Evolutionary conservation across 73 alveolate species (phyloP), one percentile per base, ranked within the genome.

Genomic region (Tetrahymena borealis): DNA sequence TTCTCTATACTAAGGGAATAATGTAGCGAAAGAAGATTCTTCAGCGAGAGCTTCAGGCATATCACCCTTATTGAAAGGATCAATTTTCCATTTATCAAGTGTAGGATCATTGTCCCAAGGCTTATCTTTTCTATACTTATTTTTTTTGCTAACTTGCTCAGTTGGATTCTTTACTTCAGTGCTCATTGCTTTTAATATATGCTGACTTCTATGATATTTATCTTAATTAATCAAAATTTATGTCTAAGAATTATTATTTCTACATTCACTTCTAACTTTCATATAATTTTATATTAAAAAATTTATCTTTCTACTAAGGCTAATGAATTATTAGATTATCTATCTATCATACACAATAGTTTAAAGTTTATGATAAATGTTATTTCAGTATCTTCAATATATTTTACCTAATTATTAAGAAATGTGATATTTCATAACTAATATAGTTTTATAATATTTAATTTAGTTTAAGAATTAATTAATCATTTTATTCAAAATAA

Each of bases 61-160:
- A 78, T 98, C 99, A 39, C 98, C 99, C 40, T 98, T 98, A 39
- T 98, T 94, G 85, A 98, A 96, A 90, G 97, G 97, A 11, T 97
- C 98, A 20, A 97, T 95, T 95, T 98, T 97, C 98, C 99, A 98
- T 91, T 98, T 98, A 79, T 98, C 99, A 78, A 98, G 85, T n/a
- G 98, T 97, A 33, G 99, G 99, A 93, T 98, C 99, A 92, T 98
- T 98, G 85, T 98, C 99, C 99, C 99, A 98, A 3, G 99, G 99
- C 94, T 98, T 98, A 40, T 98, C 99, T 91, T 97, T 98, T 32
- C 99, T 90, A 90, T 97, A 95, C 92, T 96, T 96, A 94, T 91
- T 91, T 60, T 60, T 60, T 35, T 60, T 60, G 85, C 85, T 60
- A 60, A 60, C 85, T 60, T 60, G 85, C 31, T 60, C 85, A 60